A percentile compares a stretch with the other conserved stretches of the same genome.
These are phyloP conservation scores for Pharnaceum exiguum DNA, from an alignment of 148 eudicot genomes.

Conservation along the genomic window DNA sequence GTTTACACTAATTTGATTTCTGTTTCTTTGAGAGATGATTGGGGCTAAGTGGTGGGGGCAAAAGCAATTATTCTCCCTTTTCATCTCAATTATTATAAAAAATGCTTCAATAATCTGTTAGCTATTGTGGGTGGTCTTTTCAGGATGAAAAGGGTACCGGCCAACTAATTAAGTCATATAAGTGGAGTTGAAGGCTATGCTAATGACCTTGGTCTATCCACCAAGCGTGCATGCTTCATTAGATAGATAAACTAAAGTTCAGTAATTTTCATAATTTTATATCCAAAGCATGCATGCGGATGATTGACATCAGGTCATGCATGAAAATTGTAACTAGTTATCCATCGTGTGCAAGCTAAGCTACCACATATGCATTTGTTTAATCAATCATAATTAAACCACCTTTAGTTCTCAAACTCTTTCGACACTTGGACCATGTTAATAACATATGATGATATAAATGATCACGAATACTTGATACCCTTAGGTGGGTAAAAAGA, in stretches of 20 bases:
- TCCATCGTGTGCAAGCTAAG: no score
- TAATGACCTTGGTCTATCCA: constrained; percentile 10
- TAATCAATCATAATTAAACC: no score
- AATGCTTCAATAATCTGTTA: constrained; percentile 9
- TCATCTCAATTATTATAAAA: constrained; percentile 38
- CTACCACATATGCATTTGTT: no score
- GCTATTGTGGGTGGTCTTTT: constrained; percentile 36
- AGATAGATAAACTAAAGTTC: no score
- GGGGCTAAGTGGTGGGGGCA: constrained; percentile 32
- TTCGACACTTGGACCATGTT: no score
- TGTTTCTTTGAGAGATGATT: constrained; percentile 15
- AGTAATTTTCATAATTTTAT: not conserved
- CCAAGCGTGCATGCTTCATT: constrained; percentile 2
- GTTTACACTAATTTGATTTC: not conserved
- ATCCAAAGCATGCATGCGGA: not conserved
- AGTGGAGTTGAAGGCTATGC: constrained; percentile 25
- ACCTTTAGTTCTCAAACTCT: no score
- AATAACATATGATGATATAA: no score
- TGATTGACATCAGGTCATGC: no score
- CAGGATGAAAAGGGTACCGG: constrained; percentile 20
- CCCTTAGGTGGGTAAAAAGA: no score
- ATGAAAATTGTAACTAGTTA: no score
- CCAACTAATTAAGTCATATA: no score
- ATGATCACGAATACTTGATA: no score
- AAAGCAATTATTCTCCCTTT: constrained; percentile 35